phyloP scores from a whole-genome alignment of 129 eudicot genomes.

The Scalesia atractyloides region DNA sequence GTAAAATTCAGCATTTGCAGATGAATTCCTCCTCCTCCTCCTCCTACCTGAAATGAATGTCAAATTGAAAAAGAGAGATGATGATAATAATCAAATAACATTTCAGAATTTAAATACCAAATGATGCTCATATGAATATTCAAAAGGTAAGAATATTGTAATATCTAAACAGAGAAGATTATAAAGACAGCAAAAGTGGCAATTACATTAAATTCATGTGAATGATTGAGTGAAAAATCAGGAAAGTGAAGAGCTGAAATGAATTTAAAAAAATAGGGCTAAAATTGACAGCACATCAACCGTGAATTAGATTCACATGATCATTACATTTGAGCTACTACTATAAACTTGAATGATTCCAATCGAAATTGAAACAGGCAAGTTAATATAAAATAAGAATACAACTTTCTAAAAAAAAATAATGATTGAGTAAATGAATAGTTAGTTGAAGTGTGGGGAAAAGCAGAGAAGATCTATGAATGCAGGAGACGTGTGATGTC shows the following conservation, averaged over 20 bases:
- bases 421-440: conserved; percentile 6
- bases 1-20: conserved; percentile 54
- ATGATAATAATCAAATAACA: too few species aligned
- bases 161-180: conserved; percentile 31
- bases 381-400: too few species aligned
- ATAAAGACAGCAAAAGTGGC: conserved; percentile 24
- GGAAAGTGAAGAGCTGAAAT: too few species aligned
- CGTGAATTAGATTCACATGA: background rate
- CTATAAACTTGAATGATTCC: conserved; percentile 2
- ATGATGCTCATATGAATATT: background rate
- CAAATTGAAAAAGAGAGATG: too few species aligned
- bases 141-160: conserved; percentile 3
- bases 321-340: background rate
- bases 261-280: background rate
- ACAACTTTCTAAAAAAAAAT: too few species aligned
- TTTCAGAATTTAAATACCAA: background rate
- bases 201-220: background rate
- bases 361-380: background rate
- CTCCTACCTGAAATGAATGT: conserved; percentile 20
- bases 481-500: conserved; percentile 24
- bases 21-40: conserved; percentile 22
- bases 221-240: conserved; percentile 17
- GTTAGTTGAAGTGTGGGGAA: background rate
- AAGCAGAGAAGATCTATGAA: conserved; percentile 13
- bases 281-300: conserved; percentile 4